Percentiles rank a stretch among this genome's conserved stretches.
phyloP scores from a whole-genome alignment of 2,329 filamentous ascomycete species.

The Periconia sp. region DNA sequence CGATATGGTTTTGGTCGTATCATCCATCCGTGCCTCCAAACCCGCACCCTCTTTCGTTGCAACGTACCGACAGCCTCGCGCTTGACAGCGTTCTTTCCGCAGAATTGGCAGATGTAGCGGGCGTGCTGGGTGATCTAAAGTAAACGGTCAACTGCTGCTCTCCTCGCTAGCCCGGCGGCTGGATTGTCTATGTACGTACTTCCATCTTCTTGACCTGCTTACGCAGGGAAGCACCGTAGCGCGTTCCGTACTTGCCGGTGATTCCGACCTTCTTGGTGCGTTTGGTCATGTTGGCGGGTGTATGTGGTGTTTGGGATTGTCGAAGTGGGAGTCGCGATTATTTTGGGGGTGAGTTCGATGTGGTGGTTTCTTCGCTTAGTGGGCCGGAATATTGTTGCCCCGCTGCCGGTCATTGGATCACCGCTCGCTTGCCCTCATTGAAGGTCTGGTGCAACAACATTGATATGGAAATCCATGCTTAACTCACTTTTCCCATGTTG shows the following conservation, averaged over 20 bases:
- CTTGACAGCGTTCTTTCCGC: constrained; percentile 88
- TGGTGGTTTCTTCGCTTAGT: no score
- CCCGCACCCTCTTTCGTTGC: background rate
- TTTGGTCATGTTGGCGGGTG: no score
- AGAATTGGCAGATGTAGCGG: constrained; percentile 92
- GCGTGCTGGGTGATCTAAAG: constrained; percentile 86
- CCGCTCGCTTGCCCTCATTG: no score
- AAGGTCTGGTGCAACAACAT: no score
- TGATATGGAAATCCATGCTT: no score
- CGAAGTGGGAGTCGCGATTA: no score
- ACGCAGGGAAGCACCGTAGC: constrained; percentile 98
- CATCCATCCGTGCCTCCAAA: background rate
- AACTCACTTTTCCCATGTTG: no score
- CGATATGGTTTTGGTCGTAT: background rate
- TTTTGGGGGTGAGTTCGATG: no score
- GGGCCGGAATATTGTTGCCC: no score
- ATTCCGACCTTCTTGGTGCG: constrained; percentile 72
- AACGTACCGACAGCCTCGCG: constrained; percentile 67
- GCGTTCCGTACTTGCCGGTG: constrained; percentile 95
- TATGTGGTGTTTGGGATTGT: no score
- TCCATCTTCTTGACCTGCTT: constrained; percentile 99
- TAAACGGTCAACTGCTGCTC: constrained; percentile 20
- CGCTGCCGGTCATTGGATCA: no score
- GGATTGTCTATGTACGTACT: constrained; percentile 25
- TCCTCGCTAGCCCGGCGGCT: constrained; percentile 2